Base-by-base conservation (phyloP, 768 basidiomycete species). In the Tylopilus sp. region DNA sequence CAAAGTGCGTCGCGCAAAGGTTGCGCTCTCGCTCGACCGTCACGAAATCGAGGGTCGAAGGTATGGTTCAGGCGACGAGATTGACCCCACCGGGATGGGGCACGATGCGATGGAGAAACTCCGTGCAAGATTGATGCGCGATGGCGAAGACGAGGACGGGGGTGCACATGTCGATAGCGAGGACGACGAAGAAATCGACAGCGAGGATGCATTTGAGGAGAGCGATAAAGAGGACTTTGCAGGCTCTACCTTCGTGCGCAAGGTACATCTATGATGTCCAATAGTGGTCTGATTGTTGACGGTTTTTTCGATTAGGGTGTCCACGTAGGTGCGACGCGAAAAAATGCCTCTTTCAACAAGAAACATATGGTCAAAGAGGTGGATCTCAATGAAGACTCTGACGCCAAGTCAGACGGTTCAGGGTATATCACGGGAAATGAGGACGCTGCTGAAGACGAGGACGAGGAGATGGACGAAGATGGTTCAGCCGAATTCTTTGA, bases 131-230 rank as follows among this genome's bases (percentile, higher is more conserved):
- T 61, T 88, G 42, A 71, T 82, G 44, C 79, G 76, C 6, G 79
- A 80, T 54, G 67, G 75, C 31, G 75, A 68, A 12, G 82, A 82
- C 28, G 73, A 75, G 40, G 75, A 81, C 13, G 61, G 26, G 4
- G 43, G 25, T 9, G 48, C 31, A 51, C 68, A 61, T 55, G 76
- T 90, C 57, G 82, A 75, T 30, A 81, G 79, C 53, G 82, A 71
- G 1, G 88, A 94, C 56, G 91, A 94, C 61, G 90, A 93, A 62
- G 90, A 93, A 53, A 80, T 93, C 40, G 88, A 91, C 53, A 87
- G 84, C 55, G 92, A 94, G 60, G 84, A 76, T 55, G 91, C 89
- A 2, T 89, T 91, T 53, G 88, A 90, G 54, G 86, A 89, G 64
- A 83, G 80, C 49, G 90, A 91, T 30, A 84, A 84, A 51, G 90